These are phyloP conservation scores for Epichloe gansuensis DNA, from an alignment of 2,329 filamentous ascomycete species.

Conservation along the genomic window DNA sequence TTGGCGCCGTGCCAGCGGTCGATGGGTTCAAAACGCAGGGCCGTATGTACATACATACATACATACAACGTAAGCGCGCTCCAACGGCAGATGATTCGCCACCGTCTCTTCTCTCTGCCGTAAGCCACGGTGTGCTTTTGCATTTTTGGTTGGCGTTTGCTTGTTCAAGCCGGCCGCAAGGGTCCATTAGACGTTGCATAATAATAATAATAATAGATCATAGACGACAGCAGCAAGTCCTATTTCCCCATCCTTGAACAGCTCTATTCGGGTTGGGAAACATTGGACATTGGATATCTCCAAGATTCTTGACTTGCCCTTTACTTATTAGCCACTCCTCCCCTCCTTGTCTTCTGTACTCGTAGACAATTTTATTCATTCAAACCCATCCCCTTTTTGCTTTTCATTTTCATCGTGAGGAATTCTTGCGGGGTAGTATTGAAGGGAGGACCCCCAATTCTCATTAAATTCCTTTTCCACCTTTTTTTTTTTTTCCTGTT, in stretches of 20 bases:
- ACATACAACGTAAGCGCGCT: background rate
- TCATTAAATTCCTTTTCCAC: background rate
- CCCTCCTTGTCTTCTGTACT: background rate
- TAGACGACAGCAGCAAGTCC: background rate
- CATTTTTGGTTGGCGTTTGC: background rate
- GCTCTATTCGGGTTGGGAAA: background rate
- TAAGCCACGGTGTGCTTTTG: background rate
- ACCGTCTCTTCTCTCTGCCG: background rate
- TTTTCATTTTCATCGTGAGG: background rate
- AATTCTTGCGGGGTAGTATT: conserved; percentile 4
- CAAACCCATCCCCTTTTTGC: background rate
- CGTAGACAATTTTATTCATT: background rate
- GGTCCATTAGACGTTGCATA: background rate
- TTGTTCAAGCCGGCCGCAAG: background rate
- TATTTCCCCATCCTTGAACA: background rate
- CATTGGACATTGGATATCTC: background rate
- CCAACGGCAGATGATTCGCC: background rate
- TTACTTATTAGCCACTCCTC: background rate
- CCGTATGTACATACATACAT: background rate
- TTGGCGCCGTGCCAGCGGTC: too few species aligned
- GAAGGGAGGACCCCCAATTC: background rate
- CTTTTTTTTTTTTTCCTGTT: background rate
- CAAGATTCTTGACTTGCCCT: background rate
- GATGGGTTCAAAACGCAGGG: background rate
- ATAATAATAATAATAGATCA: too few species aligned